Base-by-base conservation (phyloP, 2,329 filamentous ascomycete genomes). In the Coniochaeta hoffmannii region DNA sequence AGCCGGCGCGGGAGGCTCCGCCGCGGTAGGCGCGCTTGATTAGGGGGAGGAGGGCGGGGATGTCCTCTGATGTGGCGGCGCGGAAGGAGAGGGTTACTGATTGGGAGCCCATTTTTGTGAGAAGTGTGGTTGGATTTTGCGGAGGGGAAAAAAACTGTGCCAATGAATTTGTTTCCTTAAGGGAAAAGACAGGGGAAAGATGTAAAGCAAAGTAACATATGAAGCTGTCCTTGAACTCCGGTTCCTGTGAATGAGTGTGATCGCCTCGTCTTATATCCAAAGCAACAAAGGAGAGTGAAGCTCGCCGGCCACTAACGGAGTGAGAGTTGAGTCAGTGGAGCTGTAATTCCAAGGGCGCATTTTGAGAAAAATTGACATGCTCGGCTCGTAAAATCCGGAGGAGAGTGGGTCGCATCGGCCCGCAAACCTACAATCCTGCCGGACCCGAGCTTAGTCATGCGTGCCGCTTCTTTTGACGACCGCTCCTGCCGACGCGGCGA, bases 21-120 rank as follows among this genome's bases (percentile, higher is more conserved):
- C 75, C 75, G 56, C 74, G 73, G 65, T 76, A 78, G 36, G 75
- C 75, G 1, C 71, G 70, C 51, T 69, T 66, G 51, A 78, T 68
- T 53, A 78, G 70, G 3, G 66, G 57, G 22, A 72, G 68, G 28
- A 76, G 50, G 10, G 26, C 32, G 50, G 34, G 31, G 19, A 38
- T 38, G 50, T 53, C 50, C 12, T 35, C 50, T 38, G 26, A 11
- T 5, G 50, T 53, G 24, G 50, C 50, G 6, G 22, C 15, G 31
- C 50, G 31, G 50, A 53, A 53, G 32, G 50, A 15, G 32, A 53
- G 31, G 17, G 41, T 15, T 46, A 46, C 12, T 46, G 41, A 28
- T 28, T 46, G 41, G 19, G 41, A 46, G 41, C 41, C 41, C 41
- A 46, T 46, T 12, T 10, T 46, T 46, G 4, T 46, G 2, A 3